Percentiles rank a stretch among this genome's conserved stretches.
Conservation (phyloP, 1,284 basidiomycete species). For the Sanghuangporus sanghuang region DNA sequence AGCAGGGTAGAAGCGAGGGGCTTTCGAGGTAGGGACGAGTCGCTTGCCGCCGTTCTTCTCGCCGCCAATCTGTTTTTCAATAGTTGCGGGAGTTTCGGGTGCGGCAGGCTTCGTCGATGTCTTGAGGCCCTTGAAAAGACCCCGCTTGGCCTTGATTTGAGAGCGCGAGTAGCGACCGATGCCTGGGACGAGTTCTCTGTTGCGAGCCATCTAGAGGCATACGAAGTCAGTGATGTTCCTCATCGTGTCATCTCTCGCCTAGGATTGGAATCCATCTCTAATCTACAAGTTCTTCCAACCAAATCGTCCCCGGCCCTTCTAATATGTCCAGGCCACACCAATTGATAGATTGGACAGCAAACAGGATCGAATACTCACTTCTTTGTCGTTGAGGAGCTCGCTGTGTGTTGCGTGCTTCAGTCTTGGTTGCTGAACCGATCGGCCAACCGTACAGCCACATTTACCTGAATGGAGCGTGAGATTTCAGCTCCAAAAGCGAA, state of each 20-base stretch:
- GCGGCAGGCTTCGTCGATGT: conserved; percentile 64
- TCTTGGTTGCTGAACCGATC: background rate
- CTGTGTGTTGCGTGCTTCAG: background rate
- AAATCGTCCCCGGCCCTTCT: background rate
- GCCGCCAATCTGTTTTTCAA: conserved; percentile 85
- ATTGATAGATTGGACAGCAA: background rate
- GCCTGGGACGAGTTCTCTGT: conserved; percentile 79
- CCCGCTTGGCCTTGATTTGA: conserved; percentile 77
- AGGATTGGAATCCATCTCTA: background rate
- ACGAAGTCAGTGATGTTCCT: conserved; percentile 19
- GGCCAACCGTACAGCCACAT: background rate
- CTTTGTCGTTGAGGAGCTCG: conserved; percentile 9
- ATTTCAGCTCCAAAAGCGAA: background rate
- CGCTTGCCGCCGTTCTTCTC: conserved; percentile 91
- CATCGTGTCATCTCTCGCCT: conserved; percentile 14
- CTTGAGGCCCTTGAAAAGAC: conserved; percentile 77
- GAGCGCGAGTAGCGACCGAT: conserved; percentile 84
- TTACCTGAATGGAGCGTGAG: background rate
- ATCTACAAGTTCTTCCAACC: background rate
- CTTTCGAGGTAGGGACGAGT: conserved; percentile 81
- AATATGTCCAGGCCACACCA: background rate
- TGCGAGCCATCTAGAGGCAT: conserved; percentile 80
- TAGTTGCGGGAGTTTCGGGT: conserved; percentile 51
- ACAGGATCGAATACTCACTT: conserved; percentile 9
- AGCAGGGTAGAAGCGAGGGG: conserved; percentile 94